Conservation (phyloP, 495 filamentous ascomycete species). For the Aspergillus haitiensis region DNA sequence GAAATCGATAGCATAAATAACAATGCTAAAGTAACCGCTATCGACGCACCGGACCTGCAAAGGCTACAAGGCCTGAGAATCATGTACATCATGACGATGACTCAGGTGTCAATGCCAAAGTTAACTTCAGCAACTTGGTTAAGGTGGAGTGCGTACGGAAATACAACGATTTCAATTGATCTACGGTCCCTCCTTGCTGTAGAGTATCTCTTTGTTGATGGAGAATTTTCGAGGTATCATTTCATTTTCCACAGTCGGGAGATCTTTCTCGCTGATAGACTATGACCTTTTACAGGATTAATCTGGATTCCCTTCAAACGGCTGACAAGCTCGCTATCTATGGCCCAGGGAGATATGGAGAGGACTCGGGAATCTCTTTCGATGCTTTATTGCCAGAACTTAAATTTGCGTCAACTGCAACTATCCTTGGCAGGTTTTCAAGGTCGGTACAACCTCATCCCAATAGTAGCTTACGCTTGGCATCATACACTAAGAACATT, state of each 20-base stretch:
- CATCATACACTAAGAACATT: background rate
- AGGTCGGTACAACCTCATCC: background rate
- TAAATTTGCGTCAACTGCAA: background rate
- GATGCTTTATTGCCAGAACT: background rate
- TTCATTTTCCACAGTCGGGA: background rate
- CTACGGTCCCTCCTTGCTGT: background rate
- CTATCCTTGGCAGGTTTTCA: background rate
- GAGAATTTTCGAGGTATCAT: background rate
- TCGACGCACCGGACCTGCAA: background rate
- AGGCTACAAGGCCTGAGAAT: background rate
- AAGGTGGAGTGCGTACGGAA: background rate
- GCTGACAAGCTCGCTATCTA: background rate
- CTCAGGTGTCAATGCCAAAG: background rate
- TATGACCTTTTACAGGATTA: background rate
- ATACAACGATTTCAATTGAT: background rate
- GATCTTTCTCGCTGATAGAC: background rate
- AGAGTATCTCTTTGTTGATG: background rate
- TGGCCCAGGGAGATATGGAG: background rate
- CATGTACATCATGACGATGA: background rate
- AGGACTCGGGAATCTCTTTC: background rate
- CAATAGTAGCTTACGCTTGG: background rate
- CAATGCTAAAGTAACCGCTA: background rate
- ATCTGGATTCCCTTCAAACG: background rate
- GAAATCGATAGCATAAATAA: background rate
- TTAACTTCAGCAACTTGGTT: background rate